Evolutionary conservation across 1,139 yeast species (phyloP).

Genomic region (Magnusiomyces clavatus): DNA sequence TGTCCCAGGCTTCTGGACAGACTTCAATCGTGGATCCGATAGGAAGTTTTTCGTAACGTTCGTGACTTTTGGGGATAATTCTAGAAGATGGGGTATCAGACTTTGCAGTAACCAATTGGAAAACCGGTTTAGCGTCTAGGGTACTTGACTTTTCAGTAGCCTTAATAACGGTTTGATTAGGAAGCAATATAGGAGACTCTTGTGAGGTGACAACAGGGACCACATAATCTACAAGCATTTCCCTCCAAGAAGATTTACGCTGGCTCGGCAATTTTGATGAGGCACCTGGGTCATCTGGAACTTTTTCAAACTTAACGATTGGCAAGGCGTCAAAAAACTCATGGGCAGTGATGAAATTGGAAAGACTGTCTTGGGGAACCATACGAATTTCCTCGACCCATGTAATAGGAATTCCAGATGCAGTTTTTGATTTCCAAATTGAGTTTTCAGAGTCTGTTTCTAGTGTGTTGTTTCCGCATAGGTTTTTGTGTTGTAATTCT

Average conservation of each 20-base stretch:
- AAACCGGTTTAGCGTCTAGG: slow-evolving; percentile 34
- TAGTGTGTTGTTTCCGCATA: slow-evolving; percentile 38
- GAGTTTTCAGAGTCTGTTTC: slow-evolving; percentile 31
- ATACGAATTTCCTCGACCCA: slow-evolving; percentile 73
- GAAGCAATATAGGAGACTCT: slow-evolving; percentile 22
- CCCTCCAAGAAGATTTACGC: slow-evolving; percentile 62
- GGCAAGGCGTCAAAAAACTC: slow-evolving; percentile 88
- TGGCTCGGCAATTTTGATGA: slow-evolving; percentile 9
- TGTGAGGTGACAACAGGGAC: slow-evolving; percentile 17
- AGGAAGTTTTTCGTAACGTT: slow-evolving; percentile 49
- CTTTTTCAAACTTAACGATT: slow-evolving; percentile 57
- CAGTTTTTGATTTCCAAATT: slow-evolving; percentile 31
- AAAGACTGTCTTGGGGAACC: slow-evolving; percentile 32
- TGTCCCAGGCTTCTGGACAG: slow-evolving; percentile 63
- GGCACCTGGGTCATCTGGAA: slow-evolving; percentile 28
- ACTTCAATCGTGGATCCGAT: slow-evolving; percentile 59
- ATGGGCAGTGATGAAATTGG: slow-evolving; percentile 70
- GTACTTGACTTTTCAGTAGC: slow-evolving; percentile 13
- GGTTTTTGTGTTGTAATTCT: slow-evolving; percentile 44
- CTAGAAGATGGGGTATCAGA: slow-evolving; percentile 57
- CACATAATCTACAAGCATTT: slow-evolving; percentile 54
- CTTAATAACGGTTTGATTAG: slow-evolving; percentile 23
- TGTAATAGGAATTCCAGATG: slow-evolving; percentile 46
- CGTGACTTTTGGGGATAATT: slow-evolving; percentile 44
- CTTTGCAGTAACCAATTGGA: slow-evolving; percentile 54